phyloP scores from a whole-genome alignment of 1,284 basidiomycete species.

The Fistulina hepatica region DNA sequence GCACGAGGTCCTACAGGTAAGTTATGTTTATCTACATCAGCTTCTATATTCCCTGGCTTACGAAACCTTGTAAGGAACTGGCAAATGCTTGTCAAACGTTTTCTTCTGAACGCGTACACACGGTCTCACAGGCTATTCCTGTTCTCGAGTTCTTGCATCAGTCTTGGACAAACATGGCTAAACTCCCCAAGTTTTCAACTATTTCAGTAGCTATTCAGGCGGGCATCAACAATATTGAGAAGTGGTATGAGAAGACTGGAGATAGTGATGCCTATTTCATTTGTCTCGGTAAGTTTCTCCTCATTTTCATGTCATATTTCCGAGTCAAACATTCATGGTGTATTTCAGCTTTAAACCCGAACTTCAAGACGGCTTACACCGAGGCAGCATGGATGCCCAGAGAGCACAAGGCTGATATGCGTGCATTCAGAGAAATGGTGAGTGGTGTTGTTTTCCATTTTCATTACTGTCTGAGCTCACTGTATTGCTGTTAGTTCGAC shows the following conservation, averaged over 20 bases:
- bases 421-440: too few species aligned
- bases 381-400: too few species aligned
- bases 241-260: conserved; percentile 21
- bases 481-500: too few species aligned
- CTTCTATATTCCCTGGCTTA: conserved; percentile 2
- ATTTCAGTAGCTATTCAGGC: conserved; percentile 17
- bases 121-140: conserved; percentile 19
- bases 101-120: conserved; percentile 17
- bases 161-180: conserved; percentile 17
- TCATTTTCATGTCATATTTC: too few species aligned
- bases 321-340: too few species aligned
- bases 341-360: too few species aligned
- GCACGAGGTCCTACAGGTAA: conserved; percentile 16
- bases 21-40: too few species aligned
- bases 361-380: too few species aligned
- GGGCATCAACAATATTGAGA: conserved; percentile 20
- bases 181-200: too few species aligned
- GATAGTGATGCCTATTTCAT: conserved; percentile 20
- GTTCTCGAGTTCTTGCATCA: conserved; percentile 20
- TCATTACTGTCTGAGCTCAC: too few species aligned
- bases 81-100: conserved; percentile 17
- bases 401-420: too few species aligned
- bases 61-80: conserved; percentile 14
- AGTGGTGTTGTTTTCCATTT: too few species aligned
- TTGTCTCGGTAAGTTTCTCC: conserved; percentile 16